Base-by-base conservation (phyloP, 768 basidiomycete species). In the Boletus bicolor region DNA sequence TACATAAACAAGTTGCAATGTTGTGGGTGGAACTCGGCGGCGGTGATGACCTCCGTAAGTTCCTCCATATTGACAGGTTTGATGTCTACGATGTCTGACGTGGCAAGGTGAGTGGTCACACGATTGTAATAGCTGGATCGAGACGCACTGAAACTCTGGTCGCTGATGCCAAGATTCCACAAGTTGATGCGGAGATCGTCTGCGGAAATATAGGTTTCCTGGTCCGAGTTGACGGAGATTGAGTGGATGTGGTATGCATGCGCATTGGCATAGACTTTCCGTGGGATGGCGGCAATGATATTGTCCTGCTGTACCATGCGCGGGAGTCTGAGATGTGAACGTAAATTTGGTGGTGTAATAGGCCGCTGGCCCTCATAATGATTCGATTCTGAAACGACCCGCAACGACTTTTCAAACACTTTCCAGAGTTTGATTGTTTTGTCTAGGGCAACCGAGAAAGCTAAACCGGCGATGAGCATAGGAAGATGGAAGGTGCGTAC, bases 381-480 rank as follows among this genome's bases (percentile, higher is more conserved):
- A 73, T 98, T 98, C 69, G 94, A 97, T 79, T 98, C 94, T 19
- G 95, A 87, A 38, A 99, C 95, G 43, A 98, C 92, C 63, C 89
- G 88, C 66, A 99, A 79, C 38, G 89, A 89, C 76, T 98, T 98
- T 77, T 98, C 97, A 59, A 98, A 98, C n/a, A 99, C 95, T 72
- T 99, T 98, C 97, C 97, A 99, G 53, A 98, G 85, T 72, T 99
- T 99, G 79, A 99, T 97, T 35, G 97, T 99, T 79, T 99, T 99
- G 80, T 99, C 97, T 99, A 69, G 35, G 35, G 41, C 5, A 51
- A 15, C 49, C 43, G 48, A 51, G 32, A 38, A 54, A 43, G 42
- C 12, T 56, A 30, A 54, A 50, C 7, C 38, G 19, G 48, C 15
- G 28, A 32, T 9, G 46, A 38, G 7, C 30, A 42, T 17, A 36